phyloP scores from a whole-genome alignment of 2,329 filamentous ascomycete genomes.

The Sarocladiaceae sp. region DNA sequence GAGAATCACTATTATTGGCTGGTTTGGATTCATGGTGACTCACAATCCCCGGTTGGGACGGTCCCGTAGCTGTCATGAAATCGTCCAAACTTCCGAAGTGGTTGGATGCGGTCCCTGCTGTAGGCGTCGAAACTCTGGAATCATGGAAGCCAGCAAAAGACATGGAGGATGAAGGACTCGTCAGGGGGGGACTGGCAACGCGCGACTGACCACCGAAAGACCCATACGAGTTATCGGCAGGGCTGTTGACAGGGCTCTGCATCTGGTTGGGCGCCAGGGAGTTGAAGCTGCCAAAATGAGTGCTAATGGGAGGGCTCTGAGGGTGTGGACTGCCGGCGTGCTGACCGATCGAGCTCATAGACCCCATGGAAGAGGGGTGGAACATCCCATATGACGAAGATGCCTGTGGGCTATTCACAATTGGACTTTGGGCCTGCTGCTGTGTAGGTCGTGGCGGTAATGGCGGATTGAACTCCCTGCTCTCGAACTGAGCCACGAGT shows the following conservation, averaged over 20 bases:
- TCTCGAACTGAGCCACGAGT: constrained; percentile 35
- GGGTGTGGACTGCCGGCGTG: constrained; percentile 11
- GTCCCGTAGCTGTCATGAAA: constrained; percentile 19
- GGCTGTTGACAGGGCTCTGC: constrained; percentile 24
- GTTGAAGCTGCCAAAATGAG: constrained; percentile 11
- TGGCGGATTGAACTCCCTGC: constrained; percentile 28
- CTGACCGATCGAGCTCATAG: neutral
- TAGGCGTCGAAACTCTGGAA: constrained; percentile 21
- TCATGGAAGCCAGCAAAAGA: constrained; percentile 27
- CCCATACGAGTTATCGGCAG: constrained; percentile 26
- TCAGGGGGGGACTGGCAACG: constrained; percentile 25
- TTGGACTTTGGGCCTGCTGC: constrained; percentile 20
- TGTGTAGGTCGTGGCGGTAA: constrained; percentile 28
- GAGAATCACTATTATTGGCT: neutral
- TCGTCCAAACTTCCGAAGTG: constrained; percentile 27
- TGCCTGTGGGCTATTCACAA: constrained; percentile 17
- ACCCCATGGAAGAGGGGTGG: constrained; percentile 10
- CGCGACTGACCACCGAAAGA: constrained; percentile 22
- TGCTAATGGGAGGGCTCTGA: constrained; percentile 15
- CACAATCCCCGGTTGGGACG: too few relatives aligned
- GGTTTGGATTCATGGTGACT: too few relatives aligned
- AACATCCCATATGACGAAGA: constrained; percentile 22
- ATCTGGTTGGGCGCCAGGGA: neutral
- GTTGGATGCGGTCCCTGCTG: constrained; percentile 16
- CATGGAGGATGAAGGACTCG: constrained; percentile 20